phyloP scores from a whole-genome alignment of 352 stramenopile genomes.

The Phytophthora boehmeriae region DNA sequence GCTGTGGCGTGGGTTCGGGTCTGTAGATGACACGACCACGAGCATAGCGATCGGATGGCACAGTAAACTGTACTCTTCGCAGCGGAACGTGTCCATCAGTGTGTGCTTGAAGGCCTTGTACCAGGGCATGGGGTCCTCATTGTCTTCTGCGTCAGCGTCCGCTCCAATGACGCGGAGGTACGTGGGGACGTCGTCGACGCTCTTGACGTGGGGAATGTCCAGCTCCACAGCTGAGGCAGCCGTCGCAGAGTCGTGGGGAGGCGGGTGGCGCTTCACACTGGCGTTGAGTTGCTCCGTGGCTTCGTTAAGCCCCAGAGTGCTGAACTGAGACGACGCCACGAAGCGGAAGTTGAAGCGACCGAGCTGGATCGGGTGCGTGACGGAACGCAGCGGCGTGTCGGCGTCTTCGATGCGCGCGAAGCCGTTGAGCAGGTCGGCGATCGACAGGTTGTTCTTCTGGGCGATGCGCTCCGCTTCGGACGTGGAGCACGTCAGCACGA shows the following conservation, averaged over 20 bases:
- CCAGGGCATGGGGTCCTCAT: conserved; percentile 69
- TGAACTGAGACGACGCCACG: conserved; percentile 59
- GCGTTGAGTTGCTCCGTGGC: conserved; percentile 69
- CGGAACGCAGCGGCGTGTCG: conserved; percentile 76
- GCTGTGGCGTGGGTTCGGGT: conserved; percentile 75
- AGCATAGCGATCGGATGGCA: conserved; percentile 76
- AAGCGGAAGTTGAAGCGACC: conserved; percentile 83
- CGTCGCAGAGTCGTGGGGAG: conserved; percentile 23
- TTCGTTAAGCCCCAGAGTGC: conserved; percentile 45
- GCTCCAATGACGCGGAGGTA: conserved; percentile 71
- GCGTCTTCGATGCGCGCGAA: conserved; percentile 65
- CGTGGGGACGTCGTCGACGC: conserved; percentile 64
- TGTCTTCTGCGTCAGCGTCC: conserved; percentile 35
- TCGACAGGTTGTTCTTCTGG: conserved; percentile 82
- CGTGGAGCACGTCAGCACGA: conserved; percentile 82
- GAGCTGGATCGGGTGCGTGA: conserved; percentile 70
- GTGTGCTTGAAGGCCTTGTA: conserved; percentile 80
- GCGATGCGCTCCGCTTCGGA: conserved; percentile 79
- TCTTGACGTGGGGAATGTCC: conserved; percentile 61
- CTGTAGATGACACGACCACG: conserved; percentile 82
- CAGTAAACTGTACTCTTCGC: conserved; percentile 82
- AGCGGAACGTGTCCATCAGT: conserved; percentile 84
- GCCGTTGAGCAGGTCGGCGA: conserved; percentile 77
- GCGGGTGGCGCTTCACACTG: conserved; percentile 60
- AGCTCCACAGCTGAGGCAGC: conserved; percentile 52